phyloP scores from a whole-genome alignment of 768 basidiomycete species.

The Mrakia blollopis region DNA sequence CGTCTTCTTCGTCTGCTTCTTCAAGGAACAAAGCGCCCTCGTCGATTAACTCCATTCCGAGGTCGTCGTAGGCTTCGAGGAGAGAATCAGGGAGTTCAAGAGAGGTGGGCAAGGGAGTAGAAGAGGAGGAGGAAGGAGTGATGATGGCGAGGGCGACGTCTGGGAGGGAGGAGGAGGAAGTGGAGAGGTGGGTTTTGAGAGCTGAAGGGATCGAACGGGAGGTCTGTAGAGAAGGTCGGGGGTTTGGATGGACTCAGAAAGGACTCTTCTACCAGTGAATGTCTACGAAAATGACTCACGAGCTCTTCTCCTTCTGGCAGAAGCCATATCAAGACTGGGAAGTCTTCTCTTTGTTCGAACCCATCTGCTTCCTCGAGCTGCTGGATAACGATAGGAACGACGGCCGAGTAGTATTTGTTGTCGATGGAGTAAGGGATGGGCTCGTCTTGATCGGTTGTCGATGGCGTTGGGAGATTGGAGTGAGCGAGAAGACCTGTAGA shows the following conservation, averaged over 20 bases:
- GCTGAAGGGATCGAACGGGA: neutral
- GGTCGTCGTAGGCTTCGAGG: slow-evolving; percentile 2
- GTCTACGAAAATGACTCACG: neutral
- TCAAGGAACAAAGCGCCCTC: neutral
- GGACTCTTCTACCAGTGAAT: neutral
- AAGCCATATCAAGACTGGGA: slow-evolving; percentile 10
- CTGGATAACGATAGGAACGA: slow-evolving; percentile 6
- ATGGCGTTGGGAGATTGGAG: neutral
- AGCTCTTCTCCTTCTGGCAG: slow-evolving; percentile 1
- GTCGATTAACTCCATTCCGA: slow-evolving; percentile 12
- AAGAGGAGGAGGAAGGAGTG: neutral
- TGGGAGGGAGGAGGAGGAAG: neutral
- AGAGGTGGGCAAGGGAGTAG: neutral
- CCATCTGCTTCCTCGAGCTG: neutral
- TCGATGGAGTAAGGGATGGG: slow-evolving; percentile 4
- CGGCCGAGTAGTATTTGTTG: slow-evolving; percentile 25
- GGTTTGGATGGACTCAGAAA: neutral
- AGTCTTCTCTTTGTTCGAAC: neutral
- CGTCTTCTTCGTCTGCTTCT: slow-evolving; percentile 4
- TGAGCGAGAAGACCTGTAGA: neutral
- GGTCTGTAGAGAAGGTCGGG: neutral
- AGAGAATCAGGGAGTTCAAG: neutral
- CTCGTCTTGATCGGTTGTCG: no score
- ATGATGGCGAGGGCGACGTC: slow-evolving; percentile 9
- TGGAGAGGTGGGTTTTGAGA: neutral